These are phyloP conservation scores for Hygrocybe coccinea DNA, from an alignment of 768 basidiomycete species.

Conservation along the genomic window DNA sequence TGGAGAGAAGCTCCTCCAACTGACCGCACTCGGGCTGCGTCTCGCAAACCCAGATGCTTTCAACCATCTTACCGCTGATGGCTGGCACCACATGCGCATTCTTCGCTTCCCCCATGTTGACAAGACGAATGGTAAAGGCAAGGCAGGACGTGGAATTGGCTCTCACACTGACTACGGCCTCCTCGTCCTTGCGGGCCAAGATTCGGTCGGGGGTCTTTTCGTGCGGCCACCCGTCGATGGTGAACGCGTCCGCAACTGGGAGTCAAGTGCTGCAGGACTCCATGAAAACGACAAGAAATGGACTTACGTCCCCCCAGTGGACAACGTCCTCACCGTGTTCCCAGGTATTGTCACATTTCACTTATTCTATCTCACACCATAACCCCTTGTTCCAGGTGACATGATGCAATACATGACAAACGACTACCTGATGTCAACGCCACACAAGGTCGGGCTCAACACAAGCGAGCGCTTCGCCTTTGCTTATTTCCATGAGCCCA, in stretches of 20 bases:
- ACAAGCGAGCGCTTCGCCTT: conserved; percentile 8
- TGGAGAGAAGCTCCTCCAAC: conserved; percentile 7
- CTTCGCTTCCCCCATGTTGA: conserved; percentile 6
- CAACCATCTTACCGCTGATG: conserved; percentile 1
- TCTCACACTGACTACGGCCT: conserved; percentile 10
- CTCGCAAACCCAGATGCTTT: not conserved
- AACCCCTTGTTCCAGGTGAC: not conserved
- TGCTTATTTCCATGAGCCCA: conserved; percentile 11
- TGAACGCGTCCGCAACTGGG: conserved; percentile 5
- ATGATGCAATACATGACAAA: conserved; percentile 12
- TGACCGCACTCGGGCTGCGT: conserved; percentile 5
- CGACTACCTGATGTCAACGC: conserved; percentile 7
- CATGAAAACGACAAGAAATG: conserved; percentile 6
- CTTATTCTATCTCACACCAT: not conserved
- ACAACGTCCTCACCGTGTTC: conserved; percentile 7
- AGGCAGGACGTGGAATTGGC: conserved; percentile 6
- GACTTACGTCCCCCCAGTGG: conserved; percentile 6
- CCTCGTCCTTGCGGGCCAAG: conserved; percentile 5
- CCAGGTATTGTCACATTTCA: not conserved
- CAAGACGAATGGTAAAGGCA: conserved; percentile 8
- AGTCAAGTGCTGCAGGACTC: conserved; percentile 1
- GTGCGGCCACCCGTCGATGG: conserved; percentile 4
- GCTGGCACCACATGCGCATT: conserved; percentile 10
- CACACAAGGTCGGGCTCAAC: conserved; percentile 10
- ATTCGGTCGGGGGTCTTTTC: conserved; percentile 6